Evolutionary conservation across 305 asterid genomes (phyloP), one percentile per base, ranked within the genome.

Genomic region (Solanum hybrid): DNA sequence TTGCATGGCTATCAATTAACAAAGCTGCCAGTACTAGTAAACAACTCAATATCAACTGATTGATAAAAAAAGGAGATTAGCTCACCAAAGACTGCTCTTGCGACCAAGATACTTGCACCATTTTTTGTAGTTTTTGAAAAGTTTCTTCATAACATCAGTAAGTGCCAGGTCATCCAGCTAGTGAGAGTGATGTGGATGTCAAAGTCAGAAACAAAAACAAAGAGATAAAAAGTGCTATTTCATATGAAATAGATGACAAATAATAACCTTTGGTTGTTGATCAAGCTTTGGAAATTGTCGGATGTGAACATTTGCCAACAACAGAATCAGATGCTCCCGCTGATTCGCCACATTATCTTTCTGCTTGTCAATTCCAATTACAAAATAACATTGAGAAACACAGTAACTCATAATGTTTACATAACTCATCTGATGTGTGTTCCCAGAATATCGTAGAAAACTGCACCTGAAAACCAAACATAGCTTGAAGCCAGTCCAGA

Each of bases 41-140:
- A 85, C 88, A 84, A 34, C 46, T 85, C 77, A 22, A 85, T 33
- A 85, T 57, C n/a, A 85, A 57, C 88, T 22, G 42, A 85, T 57
- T 85, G 22, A 85, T 31, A 11, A 33, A 26, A 26, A 57, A 85
- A 20, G 76, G 8, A 85, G 88, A 85, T 33, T 33, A 86, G 92
- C 96, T 93, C 92, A 97, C 99, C 99, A 97, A 92, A 97, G 98
- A 94, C 98, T 97, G 91, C 98, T 97, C 93, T 97, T 97, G 71
- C 99, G 99, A 91, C 94, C 98, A 88, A 96, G 97, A 92, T 97
- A 97, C 93, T 95, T 96, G 96, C 99, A 97, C 99, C 99, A 97
- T 90, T 94, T 97, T 94, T 95, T 96, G 96, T 97, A 97, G 94
- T 96, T 97, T 91, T 96, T 97, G 95, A 97, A 97, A 86, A 97